Evolutionary conservation across 1,284 basidiomycete species (phyloP), one percentile per base, ranked within the genome.

Genomic region (Puccinia polysora): DNA sequence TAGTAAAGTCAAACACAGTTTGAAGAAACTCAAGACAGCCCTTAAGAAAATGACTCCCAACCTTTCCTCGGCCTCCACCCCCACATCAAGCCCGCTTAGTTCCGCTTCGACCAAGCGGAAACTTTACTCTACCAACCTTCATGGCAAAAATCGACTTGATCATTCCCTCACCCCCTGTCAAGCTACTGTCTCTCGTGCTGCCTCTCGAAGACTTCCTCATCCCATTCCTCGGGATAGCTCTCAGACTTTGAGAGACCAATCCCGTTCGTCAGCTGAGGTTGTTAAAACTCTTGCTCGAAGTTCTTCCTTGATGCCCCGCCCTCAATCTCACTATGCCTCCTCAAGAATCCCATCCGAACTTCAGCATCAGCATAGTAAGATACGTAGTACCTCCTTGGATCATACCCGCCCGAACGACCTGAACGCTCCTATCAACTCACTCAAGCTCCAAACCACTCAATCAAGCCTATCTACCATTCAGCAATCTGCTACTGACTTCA

Each of bases 21-120:
- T 72, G 32, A 72, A 58, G 52, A 72, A 72, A 72, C 49, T 72
- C 25, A 72, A 72, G 49, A 72, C 60, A 28, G 69, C 69, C 5
- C 56, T 72, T 30, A 59, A 64, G 34, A 72, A 72, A 58, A 59
- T 72, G 7, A 64, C 69, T 1, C 69, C 68, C 12, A 60, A 36
- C 28, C 55, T 58, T 15, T 53, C 58, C 1, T 62, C 68, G 28
- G 34, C 69, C 28, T 56, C 49, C 15, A 47, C 60, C 7, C 14
- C 60, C 8, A 23, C 52, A 43, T 28, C 68, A 3, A 62, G 47
- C 40, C 36, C 59, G 2, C 23, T 15, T n/a, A 58, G 18, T 32
- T 20, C 18, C 8, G 28, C 49, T 32, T 36, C 60, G 4, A 63
- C 23, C 20, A 70, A 70, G 23, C 47, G 50, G 20, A 64, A 64